Conservation (phyloP, 495 filamentous ascomycete genomes). For the Trichoderma orchidacearum region DNA sequence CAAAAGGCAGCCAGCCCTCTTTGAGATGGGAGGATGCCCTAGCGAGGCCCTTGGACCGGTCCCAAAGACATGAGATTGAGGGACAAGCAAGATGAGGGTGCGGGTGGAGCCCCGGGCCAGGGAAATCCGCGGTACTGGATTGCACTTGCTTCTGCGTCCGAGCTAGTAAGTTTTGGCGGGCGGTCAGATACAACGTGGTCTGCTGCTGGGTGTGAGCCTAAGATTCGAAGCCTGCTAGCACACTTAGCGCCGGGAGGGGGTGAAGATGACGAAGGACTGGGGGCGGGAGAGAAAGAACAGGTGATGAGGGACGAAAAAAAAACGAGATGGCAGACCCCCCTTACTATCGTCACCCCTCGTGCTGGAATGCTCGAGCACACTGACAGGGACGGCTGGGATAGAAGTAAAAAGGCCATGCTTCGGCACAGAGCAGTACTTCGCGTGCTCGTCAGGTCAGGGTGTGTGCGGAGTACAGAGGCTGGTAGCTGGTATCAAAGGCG, state of each 20-base stretch:
- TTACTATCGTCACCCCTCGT: neutral
- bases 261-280: neutral
- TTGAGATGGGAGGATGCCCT: neutral
- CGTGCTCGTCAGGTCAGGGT: neutral
- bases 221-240: neutral
- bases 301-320: neutral
- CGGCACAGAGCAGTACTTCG: neutral
- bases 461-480: neutral
- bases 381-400: neutral
- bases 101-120: neutral
- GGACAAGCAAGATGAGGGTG: constrained; percentile 1
- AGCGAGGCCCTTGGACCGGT: neutral
- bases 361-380: neutral
- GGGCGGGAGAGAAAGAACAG: neutral
- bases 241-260: neutral
- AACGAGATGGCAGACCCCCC: neutral
- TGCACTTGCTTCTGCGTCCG: neutral
- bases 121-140: constrained; percentile 1
- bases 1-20: neutral
- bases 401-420: neutral
- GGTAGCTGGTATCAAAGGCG: neutral
- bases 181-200: neutral
- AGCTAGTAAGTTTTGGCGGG: neutral
- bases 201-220: neutral
- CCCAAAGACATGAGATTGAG: neutral